Evolutionary conservation across 2,329 filamentous ascomycete genomes (phyloP).

Genomic region (Claviceps maximensis): DNA sequence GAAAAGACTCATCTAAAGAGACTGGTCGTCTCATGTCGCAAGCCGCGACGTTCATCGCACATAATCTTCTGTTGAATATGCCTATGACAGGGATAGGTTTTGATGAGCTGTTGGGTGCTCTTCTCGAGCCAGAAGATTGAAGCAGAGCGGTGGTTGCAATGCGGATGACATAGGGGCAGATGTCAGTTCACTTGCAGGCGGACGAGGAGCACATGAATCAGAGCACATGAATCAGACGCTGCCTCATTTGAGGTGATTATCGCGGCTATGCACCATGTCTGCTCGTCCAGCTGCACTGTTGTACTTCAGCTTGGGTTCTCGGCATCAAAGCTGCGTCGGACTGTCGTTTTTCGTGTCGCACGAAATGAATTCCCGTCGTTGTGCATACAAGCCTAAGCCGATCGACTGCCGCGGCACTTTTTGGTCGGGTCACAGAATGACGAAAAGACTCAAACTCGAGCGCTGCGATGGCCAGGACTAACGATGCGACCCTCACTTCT

Average conservation of each 20-base stretch:
- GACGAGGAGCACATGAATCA: too few relatives aligned
- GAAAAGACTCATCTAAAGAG: not conserved
- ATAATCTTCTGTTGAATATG: not conserved
- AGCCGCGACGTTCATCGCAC: not conserved
- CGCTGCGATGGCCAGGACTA: not conserved
- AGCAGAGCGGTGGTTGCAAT: not conserved
- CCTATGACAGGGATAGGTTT: slow-evolving; percentile 1
- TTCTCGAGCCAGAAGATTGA: not conserved
- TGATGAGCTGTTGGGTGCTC: not conserved
- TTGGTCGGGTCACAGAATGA: not conserved
- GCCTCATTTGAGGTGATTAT: not conserved
- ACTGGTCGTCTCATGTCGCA: not conserved
- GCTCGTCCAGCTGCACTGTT: not conserved
- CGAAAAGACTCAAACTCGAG: not conserved
- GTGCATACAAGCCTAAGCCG: not conserved
- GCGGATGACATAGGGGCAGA: not conserved
- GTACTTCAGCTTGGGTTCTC: not conserved
- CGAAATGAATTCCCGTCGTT: not conserved
- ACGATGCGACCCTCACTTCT: not conserved
- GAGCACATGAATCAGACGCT: not conserved
- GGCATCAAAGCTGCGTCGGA: not conserved
- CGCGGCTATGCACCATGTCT: not conserved
- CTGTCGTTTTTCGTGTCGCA: not conserved
- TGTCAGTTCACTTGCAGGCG: not conserved
- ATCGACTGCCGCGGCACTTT: not conserved